Evolutionary conservation across 495 filamentous ascomycete genomes (phyloP).

Genomic region (Talaromyces nanjingensis): DNA sequence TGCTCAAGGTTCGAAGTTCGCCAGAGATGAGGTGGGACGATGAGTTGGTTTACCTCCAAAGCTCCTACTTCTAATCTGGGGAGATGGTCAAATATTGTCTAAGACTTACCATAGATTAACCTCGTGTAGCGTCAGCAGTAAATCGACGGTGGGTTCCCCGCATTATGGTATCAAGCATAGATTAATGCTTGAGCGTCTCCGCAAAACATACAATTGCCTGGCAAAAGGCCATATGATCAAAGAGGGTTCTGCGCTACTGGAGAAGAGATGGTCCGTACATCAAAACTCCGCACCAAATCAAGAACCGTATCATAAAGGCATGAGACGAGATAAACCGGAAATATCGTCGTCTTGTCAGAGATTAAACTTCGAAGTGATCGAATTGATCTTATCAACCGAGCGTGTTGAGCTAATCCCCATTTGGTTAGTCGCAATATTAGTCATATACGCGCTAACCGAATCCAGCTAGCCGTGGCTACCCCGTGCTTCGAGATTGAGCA

Average conservation of each 20-base stretch:
- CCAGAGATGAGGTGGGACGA: neutral
- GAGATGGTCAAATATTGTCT: neutral
- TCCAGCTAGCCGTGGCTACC: neutral
- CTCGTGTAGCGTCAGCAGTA: neutral
- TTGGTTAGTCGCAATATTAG: neutral
- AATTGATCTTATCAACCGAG: neutral
- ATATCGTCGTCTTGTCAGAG: neutral
- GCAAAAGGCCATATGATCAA: neutral
- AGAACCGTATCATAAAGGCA: neutral
- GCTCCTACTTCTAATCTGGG: neutral
- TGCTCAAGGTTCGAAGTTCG: neutral
- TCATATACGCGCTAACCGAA: neutral
- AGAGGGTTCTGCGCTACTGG: neutral
- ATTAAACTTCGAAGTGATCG: neutral
- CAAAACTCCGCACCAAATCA: neutral
- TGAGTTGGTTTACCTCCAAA: neutral
- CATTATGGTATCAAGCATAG: neutral
- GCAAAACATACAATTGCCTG: neutral
- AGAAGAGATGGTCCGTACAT: neutral
- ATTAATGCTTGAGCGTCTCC: neutral
- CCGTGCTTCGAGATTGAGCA: constrained; percentile 5
- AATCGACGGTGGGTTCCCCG: neutral
- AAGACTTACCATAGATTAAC: neutral
- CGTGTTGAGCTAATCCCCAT: neutral
- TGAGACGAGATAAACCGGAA: neutral